A percentile compares a stretch with the other conserved stretches of the same genome.
Conservation (phyloP, 192 early-diverging fungal genomes). For the Coemansia sp. region DNA sequence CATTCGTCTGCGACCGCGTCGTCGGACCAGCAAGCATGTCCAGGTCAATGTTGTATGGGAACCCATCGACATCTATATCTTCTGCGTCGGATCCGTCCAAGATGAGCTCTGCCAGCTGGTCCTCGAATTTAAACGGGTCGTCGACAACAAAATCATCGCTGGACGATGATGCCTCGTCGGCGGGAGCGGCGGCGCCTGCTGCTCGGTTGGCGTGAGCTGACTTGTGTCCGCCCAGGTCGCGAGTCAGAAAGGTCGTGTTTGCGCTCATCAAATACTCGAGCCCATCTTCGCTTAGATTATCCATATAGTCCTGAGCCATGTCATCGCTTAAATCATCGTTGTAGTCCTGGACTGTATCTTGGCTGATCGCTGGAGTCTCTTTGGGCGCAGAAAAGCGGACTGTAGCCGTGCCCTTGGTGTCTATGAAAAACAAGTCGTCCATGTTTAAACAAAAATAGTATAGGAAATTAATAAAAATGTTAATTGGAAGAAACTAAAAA, state of each 20-base stretch:
- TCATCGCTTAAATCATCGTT: slow-evolving; percentile 24
- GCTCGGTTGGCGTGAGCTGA: slow-evolving; percentile 3
- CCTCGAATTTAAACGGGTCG: slow-evolving; percentile 27
- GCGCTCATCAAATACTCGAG: slow-evolving; percentile 11
- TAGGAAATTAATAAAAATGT: slow-evolving; percentile 7
- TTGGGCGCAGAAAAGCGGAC: slow-evolving; percentile 2
- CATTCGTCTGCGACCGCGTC: slow-evolving; percentile 2
- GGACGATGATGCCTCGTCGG: slow-evolving; percentile 1
- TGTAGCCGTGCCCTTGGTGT: slow-evolving; percentile 29
- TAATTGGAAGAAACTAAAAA: neutral
- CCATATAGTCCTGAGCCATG: slow-evolving; percentile 30
- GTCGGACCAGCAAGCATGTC: slow-evolving; percentile 2
- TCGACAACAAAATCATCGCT: slow-evolving; percentile 18
- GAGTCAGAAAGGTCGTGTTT: slow-evolving; percentile 6
- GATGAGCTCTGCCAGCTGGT: slow-evolving; percentile 10
- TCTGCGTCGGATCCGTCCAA: slow-evolving; percentile 13
- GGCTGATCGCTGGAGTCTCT: slow-evolving; percentile 18
- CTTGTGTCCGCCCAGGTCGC: slow-evolving; percentile 26
- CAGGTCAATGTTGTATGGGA: slow-evolving; percentile 32
- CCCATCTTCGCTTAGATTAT: slow-evolving; percentile 27
- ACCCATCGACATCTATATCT: slow-evolving; percentile 33
- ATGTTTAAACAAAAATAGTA: slow-evolving; percentile 14
- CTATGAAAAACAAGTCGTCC: slow-evolving; percentile 49
- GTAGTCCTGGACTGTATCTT: slow-evolving; percentile 25
- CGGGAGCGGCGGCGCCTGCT: neutral